Evolutionary conservation across 2,329 filamentous ascomycete species (phyloP).

Genomic region (Xylaria sp.): DNA sequence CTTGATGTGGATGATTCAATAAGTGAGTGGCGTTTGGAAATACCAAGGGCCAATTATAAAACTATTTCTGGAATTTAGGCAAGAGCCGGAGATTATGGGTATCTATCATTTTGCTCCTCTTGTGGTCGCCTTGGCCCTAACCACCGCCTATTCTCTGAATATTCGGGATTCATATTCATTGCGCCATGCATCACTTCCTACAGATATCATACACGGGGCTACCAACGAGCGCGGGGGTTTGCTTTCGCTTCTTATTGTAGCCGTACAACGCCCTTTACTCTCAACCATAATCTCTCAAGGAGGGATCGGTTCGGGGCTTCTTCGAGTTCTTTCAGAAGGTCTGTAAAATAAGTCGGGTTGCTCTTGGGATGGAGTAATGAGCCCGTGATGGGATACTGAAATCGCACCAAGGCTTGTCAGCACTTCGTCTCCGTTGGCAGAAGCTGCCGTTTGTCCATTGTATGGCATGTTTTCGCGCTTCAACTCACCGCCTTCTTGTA

Average conservation of each 20-base stretch:
- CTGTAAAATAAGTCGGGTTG: slow-evolving; percentile 72
- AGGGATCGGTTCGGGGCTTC: slow-evolving; percentile 69
- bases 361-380: slow-evolving; percentile 67
- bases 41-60: not conserved
- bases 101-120: not conserved
- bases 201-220: slow-evolving; percentile 29
- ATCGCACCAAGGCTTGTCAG: slow-evolving; percentile 13
- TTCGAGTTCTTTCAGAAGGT: slow-evolving; percentile 71
- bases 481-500: slow-evolving; percentile 64
- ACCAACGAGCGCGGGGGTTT: not conserved
- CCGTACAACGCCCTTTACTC: slow-evolving; percentile 69
- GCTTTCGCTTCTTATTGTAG: slow-evolving; percentile 55
- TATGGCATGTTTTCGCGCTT: not conserved
- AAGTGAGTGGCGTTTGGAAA: not conserved
- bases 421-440: not conserved
- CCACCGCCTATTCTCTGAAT: not conserved
- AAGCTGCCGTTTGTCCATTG: not conserved
- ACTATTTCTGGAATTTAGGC: not conserved
- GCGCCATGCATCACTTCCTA: not conserved
- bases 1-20: not conserved
- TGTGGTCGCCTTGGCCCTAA: not conserved
- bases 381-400: slow-evolving; percentile 61
- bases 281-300: slow-evolving; percentile 63
- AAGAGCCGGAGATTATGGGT: slow-evolving; percentile 6
- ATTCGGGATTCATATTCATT: not conserved